phyloP scores from a whole-genome alignment of 2,329 filamentous ascomycete genomes.

The Cylindrodendrum hubeiense region DNA sequence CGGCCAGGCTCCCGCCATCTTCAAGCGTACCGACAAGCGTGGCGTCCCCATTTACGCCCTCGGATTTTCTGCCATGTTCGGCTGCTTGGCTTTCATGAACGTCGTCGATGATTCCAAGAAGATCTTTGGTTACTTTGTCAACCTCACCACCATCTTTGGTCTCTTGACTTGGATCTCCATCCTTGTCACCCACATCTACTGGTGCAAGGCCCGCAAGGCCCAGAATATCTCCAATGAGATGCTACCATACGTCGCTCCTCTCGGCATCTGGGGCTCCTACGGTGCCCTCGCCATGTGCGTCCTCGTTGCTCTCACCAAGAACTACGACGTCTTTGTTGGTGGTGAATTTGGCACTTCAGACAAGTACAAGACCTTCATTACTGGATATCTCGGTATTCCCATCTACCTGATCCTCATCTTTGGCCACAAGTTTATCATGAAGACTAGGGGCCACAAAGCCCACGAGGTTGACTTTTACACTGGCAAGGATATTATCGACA shows the following conservation, averaged over 20 bases:
- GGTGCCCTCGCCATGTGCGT: constrained; percentile 77
- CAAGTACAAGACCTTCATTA: constrained; percentile 82
- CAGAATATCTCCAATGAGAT: constrained; percentile 68
- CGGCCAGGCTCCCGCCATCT: constrained; percentile 77
- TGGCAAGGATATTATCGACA: constrained; percentile 80
- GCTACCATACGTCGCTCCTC: constrained; percentile 76
- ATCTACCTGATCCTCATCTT: constrained; percentile 78
- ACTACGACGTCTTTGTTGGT: constrained; percentile 78
- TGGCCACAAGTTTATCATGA: constrained; percentile 72
- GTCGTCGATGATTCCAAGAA: constrained; percentile 66
- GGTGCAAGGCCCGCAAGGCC: constrained; percentile 71
- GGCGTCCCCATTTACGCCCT: constrained; percentile 80
- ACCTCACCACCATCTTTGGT: constrained; percentile 76
- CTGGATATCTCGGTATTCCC: constrained; percentile 82
- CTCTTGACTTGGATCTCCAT: constrained; percentile 77
- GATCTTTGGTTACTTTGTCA: constrained; percentile 76
- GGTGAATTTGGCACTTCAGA: constrained; percentile 67
- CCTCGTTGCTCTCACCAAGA: constrained; percentile 85
- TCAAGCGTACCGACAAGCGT: constrained; percentile 77
- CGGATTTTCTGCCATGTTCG: constrained; percentile 70
- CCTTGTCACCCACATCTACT: constrained; percentile 75
- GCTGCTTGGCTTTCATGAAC: constrained; percentile 77
- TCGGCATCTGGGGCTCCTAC: constrained; percentile 78
- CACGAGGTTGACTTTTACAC: constrained; percentile 76
- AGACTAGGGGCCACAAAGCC: constrained; percentile 66